These are phyloP conservation scores for Neofusicoccum ribis DNA, from an alignment of 2,329 filamentous ascomycete genomes.

Conservation along the genomic window DNA sequence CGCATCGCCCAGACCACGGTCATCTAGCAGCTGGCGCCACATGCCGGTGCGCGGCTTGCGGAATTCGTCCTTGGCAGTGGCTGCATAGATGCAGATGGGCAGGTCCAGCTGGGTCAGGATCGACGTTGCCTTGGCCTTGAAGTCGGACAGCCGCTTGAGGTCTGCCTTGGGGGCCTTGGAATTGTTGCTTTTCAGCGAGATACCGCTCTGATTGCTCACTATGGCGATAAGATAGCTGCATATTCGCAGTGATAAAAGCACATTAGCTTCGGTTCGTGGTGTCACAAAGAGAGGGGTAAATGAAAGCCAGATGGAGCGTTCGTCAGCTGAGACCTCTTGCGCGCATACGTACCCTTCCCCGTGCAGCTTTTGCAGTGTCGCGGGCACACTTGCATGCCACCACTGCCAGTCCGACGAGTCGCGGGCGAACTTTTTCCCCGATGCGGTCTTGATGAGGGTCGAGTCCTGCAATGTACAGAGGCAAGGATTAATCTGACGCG, in stretches of 20 bases:
- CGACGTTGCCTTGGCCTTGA: conserved; percentile 75
- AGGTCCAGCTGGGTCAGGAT: conserved; percentile 73
- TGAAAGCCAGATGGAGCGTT: conserved; percentile 14
- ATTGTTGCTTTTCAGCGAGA: conserved; percentile 72
- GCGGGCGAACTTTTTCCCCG: conserved; percentile 74
- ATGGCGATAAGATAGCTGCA: conserved; percentile 72
- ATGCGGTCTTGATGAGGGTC: conserved; percentile 77
- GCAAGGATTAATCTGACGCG: conserved; percentile 13
- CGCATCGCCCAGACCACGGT: conserved; percentile 50
- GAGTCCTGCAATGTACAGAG: conserved; percentile 63
- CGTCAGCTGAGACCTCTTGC: conserved; percentile 20
- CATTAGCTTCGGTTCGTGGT: conserved; percentile 16
- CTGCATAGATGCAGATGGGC: conserved; percentile 80
- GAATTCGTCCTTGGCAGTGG: conserved; percentile 77
- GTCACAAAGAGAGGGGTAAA: conserved; percentile 18
- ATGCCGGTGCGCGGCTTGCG: conserved; percentile 87
- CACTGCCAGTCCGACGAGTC: conserved; percentile 86
- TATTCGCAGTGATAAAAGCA: neutral
- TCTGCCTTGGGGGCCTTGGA: conserved; percentile 68
- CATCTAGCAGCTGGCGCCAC: conserved; percentile 70
- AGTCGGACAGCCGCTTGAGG: conserved; percentile 70
- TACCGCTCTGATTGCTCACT: conserved; percentile 84
- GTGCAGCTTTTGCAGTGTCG: conserved; percentile 65
- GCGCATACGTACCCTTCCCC: conserved; percentile 60
- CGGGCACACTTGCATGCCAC: conserved; percentile 77